Base-by-base conservation (phyloP, 2,329 filamentous ascomycete species). In the Talaromyces rugulosus region DNA sequence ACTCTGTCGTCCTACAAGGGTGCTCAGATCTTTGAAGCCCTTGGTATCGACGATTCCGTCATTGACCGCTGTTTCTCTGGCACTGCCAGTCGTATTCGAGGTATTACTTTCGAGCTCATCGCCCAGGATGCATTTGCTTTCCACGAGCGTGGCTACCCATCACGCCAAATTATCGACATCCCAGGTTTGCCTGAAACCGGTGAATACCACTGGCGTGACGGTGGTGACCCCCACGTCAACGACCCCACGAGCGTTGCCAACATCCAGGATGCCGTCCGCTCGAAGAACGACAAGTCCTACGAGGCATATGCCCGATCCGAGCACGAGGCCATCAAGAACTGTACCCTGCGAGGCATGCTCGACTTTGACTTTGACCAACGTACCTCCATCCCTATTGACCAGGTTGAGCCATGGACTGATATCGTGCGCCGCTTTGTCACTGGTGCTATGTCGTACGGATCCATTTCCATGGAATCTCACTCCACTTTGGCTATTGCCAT, bases 251-350 rank as follows among this genome's bases (percentile, higher is more conserved):
- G 91, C 66, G 96, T 98, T 79, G 94, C 94, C 72, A 97, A 97
- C 78, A 92, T 98, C 64, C 94, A 97, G 77, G 94, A 98, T 76
- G 94, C 94, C 12, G 94, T 97, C 16, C 90, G 94, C 63, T 94
- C 89, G 66, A 97, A 97, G 87, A 97, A 98, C 72, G 93, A 97
- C 82, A 96, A 96, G 81, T 97, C 94, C 0, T 98, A 97, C 77
- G 93, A 97, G 78, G 93, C 94, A 0, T 98, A 98, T 79, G 96
- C 94, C 0, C 86, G 89, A 65, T 90, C 92, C 2, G 92, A 95
- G 75, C 96, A 96, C 72, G 93, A 97, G 81, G 91, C 95, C 73
- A 96, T 97, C 82, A 97, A 96, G 83, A 87, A 92, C 71, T 98
- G 94, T 78, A 98, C 94, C 1, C 87, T 98, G 7, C 91, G 94